Conservation (phyloP, 2,329 filamentous ascomycete genomes). For the Arachnomyces sp. region DNA sequence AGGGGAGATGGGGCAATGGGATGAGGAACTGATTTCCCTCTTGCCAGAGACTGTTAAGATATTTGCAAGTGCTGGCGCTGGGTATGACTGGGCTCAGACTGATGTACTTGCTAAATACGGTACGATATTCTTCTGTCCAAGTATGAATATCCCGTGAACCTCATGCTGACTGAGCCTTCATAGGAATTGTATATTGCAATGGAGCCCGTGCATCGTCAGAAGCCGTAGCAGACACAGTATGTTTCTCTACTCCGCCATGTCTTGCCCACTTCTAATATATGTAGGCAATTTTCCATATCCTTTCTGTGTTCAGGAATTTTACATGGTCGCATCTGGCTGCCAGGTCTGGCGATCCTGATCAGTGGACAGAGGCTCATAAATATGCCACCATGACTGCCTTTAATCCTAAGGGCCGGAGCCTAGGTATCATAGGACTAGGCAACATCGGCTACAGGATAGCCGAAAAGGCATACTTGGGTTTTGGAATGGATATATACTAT, state of each 20-base stretch:
- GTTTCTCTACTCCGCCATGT: too few relatives aligned
- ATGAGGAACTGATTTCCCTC: constrained; percentile 48
- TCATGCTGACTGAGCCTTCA: neutral
- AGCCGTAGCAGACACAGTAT: constrained; percentile 57
- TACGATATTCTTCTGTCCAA: constrained; percentile 22
- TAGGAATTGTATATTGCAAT: constrained; percentile 50
- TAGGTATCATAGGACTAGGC: constrained; percentile 63
- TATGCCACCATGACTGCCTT: constrained; percentile 52
- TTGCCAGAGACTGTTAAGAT: constrained; percentile 48
- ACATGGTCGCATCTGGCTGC: constrained; percentile 56
- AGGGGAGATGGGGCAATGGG: constrained; percentile 58
- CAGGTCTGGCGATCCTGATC: constrained; percentile 31
- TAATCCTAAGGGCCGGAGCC: constrained; percentile 52
- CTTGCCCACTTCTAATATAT: too few relatives aligned
- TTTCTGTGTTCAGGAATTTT: constrained; percentile 60
- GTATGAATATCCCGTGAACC: constrained; percentile 10
- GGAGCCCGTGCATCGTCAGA: constrained; percentile 37
- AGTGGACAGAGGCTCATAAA: constrained; percentile 53
- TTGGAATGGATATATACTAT: constrained; percentile 58
- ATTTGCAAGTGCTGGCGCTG: constrained; percentile 53
- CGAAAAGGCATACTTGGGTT: constrained; percentile 47
- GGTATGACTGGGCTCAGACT: constrained; percentile 57
- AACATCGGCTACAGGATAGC: constrained; percentile 58
- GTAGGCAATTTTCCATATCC: constrained; percentile 54
- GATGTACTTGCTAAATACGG: constrained; percentile 53